Conservation (phyloP, 306 rosid species). For the Citrullus amarus region DNA sequence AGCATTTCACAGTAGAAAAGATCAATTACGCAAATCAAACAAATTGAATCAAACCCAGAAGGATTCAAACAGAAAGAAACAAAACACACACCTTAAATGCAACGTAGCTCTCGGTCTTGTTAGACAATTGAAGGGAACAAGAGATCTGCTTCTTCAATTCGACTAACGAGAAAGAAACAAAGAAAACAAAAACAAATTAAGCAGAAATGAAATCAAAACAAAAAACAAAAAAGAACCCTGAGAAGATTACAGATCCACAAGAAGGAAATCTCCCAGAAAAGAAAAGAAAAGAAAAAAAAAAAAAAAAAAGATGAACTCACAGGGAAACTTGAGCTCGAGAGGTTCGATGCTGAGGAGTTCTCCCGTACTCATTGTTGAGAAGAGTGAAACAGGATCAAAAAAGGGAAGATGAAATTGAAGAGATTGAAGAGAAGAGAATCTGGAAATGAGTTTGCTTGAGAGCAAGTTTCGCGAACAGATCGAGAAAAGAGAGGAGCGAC, state of each 20-base stretch:
- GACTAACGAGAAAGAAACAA: constrained; percentile 25
- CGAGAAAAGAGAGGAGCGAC: constrained; percentile 6
- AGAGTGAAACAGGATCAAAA: neutral
- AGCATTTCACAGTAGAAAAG: neutral
- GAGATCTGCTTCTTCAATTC: constrained; percentile 95
- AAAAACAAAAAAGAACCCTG: neutral
- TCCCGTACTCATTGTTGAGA: constrained; percentile 53
- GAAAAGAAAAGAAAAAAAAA: neutral
- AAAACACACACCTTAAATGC: constrained; percentile 68
- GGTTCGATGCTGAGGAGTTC: constrained; percentile 86
- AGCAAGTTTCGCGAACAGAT: constrained; percentile 2
- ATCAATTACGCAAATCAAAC: neutral
- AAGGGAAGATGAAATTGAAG: neutral
- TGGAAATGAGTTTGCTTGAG: constrained; percentile 3
- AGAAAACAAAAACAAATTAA: neutral
- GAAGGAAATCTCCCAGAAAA: neutral
- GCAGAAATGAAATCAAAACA: constrained; percentile 5
- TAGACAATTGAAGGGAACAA: constrained; percentile 66
- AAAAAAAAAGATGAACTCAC: constrained; percentile 23
- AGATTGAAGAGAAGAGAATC: neutral
- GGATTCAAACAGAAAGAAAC: neutral
- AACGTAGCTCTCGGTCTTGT: constrained; percentile 68
- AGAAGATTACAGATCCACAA: constrained; percentile 21
- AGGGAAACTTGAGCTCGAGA: constrained; percentile 67
- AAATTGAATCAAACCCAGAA: neutral